Percentiles rank a stretch among this genome's conserved stretches.
Evolutionary conservation across 306 rosid species (phyloP).

Genomic region (Canavalia ensiformis): DNA sequence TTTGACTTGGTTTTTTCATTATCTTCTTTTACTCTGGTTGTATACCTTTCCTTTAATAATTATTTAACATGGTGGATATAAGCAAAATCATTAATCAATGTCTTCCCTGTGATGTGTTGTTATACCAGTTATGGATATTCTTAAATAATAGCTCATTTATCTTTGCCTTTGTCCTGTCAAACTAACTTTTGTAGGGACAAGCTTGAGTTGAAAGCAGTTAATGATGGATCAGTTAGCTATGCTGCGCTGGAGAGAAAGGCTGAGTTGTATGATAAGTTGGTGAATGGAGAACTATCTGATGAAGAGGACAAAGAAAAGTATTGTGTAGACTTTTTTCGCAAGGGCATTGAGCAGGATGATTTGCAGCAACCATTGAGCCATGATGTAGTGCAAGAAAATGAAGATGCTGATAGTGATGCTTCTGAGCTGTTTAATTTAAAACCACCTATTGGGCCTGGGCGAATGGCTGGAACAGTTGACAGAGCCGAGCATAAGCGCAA

Average conservation of each 20-base stretch:
- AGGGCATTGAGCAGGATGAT: conserved; percentile 73
- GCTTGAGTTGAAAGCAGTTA: conserved; percentile 85
- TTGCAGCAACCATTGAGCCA: conserved; percentile 48
- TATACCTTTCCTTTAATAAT: background rate
- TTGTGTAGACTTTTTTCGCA: conserved; percentile 85
- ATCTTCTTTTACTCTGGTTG: background rate
- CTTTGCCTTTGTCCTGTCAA: background rate
- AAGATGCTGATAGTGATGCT: conserved; percentile 56
- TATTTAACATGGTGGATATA: background rate
- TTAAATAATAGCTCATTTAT: conserved; percentile 9
- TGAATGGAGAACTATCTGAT: conserved; percentile 81
- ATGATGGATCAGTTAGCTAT: conserved; percentile 82
- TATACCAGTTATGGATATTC: background rate
- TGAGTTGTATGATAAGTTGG: conserved; percentile 74
- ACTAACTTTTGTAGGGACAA: conserved; percentile 70
- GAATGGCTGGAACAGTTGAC: conserved; percentile 63
- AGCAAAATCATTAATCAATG: background rate
- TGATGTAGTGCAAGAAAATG: conserved; percentile 51
- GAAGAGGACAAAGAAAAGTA: conserved; percentile 91
- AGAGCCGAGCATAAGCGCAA: conserved; percentile 76
- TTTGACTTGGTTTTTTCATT: too few species aligned
- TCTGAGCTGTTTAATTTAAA: conserved; percentile 57
- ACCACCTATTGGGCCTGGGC: conserved; percentile 69
- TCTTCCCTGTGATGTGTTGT: background rate
- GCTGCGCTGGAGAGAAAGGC: conserved; percentile 91